Evolutionary conservation across 805 yeast genomes (phyloP).

Genomic region (Diddensiella caesifluorescens): DNA sequence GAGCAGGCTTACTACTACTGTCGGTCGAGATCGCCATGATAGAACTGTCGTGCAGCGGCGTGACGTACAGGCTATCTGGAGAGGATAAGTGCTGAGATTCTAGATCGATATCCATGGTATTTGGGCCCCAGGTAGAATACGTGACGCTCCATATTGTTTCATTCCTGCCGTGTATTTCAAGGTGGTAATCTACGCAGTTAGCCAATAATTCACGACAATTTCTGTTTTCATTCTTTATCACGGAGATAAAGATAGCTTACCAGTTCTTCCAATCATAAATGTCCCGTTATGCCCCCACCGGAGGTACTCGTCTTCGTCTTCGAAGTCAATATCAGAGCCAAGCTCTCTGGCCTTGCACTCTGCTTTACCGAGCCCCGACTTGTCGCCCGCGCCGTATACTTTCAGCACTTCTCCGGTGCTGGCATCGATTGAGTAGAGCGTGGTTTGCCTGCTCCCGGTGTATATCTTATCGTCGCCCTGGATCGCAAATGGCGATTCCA

Average conservation of each 20-base stretch:
- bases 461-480: conserved; percentile 74
- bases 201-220: conserved; percentile 13
- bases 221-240: conserved; percentile 6
- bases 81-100: conserved; percentile 40
- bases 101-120: conserved; percentile 64
- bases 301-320: conserved; percentile 16
- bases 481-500: conserved; percentile 80
- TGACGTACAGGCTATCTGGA: conserved; percentile 67
- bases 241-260: conserved; percentile 7
- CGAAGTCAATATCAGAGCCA: conserved; percentile 9
- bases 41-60: conserved; percentile 79
- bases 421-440: conserved; percentile 68
- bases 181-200: conserved; percentile 28
- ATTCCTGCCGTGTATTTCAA: conserved; percentile 64
- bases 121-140: conserved; percentile 88
- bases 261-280: conserved; percentile 32
- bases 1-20: conserved; percentile 58
- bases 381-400: conserved; percentile 40
- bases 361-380: conserved; percentile 21
- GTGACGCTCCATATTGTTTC: conserved; percentile 79
- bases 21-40: conserved; percentile 61
- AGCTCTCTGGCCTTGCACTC: conserved; percentile 19
- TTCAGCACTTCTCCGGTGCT: conserved; percentile 67
- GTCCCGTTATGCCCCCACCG: conserved; percentile 18
- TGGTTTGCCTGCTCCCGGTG: conserved; percentile 77